Conservation (phyloP, 805 yeast species). For the Candida endomychidarum region DNA sequence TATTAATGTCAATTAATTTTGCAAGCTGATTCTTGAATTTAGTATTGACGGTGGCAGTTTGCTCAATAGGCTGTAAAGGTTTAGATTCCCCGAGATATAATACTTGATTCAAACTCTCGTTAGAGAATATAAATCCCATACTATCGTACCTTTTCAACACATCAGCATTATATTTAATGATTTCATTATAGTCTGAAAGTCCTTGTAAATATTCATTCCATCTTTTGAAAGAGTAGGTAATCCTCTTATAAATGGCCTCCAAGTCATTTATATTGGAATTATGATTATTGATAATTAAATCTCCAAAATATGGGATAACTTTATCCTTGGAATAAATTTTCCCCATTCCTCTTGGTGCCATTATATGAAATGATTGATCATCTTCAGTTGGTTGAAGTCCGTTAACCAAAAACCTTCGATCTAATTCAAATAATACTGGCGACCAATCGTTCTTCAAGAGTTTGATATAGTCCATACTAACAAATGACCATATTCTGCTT, state of each 20-base stretch:
- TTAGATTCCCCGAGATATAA: constrained; percentile 36
- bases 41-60: constrained; percentile 2
- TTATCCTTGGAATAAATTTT: constrained; percentile 68
- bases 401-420: constrained; percentile 61
- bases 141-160: constrained; percentile 39
- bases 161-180: constrained; percentile 40
- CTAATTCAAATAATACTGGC: constrained; percentile 86
- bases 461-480: constrained; percentile 57
- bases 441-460: constrained; percentile 83
- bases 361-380: constrained; percentile 59
- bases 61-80: constrained; percentile 12
- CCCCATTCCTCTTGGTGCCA: constrained; percentile 89
- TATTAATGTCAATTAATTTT: constrained; percentile 43
- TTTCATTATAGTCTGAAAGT: constrained; percentile 44
- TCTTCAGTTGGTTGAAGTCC: constrained; percentile 32
- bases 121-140: constrained; percentile 44
- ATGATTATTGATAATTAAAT: constrained; percentile 52
- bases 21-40: constrained; percentile 41
- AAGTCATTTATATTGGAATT: constrained; percentile 49
- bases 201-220: constrained; percentile 74
- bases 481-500: constrained; percentile 69
- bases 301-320: constrained; percentile 91
- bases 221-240: constrained; percentile 70
- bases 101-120: constrained; percentile 44
- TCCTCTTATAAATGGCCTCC: constrained; percentile 63